Evolutionary conservation across 129 eudicot genomes (phyloP).

Genomic region (Escallonia rubra): DNA sequence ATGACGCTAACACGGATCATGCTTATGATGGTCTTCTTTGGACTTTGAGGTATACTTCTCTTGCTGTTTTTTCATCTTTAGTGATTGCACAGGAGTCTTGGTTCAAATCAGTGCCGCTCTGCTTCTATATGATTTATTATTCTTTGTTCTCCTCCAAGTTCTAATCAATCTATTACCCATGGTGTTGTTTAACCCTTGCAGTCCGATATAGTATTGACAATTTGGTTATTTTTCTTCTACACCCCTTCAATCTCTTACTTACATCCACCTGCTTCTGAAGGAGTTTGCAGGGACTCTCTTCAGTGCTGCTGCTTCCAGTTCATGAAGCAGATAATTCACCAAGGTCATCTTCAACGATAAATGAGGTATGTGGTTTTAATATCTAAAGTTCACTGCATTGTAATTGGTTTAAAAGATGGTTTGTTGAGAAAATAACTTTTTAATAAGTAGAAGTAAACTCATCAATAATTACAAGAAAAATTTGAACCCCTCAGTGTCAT

Average conservation of each 20-base stretch:
- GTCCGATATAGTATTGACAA: too few relatives aligned
- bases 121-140: too few relatives aligned
- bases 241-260: constrained; percentile 7
- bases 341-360: constrained; percentile 27
- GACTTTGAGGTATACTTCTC: constrained; percentile 72
- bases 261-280: constrained; percentile 28
- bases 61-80: constrained; percentile 6
- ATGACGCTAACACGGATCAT: constrained; percentile 73
- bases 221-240: background rate
- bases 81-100: background rate
- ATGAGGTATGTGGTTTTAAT: constrained; percentile 35
- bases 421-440: too few relatives aligned
- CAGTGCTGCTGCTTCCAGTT: constrained; percentile 43
- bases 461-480: too few relatives aligned
- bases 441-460: too few relatives aligned
- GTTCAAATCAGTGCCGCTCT: too few relatives aligned
- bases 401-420: too few relatives aligned
- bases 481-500: too few relatives aligned
- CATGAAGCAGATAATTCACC: constrained; percentile 19
- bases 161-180: constrained; percentile 3
- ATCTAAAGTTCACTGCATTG: background rate
- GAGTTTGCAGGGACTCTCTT: constrained; percentile 79
- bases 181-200: background rate
- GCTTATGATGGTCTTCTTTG: constrained; percentile 82
- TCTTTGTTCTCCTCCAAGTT: background rate